Evolutionary conservation across 495 filamentous ascomycete genomes (phyloP).

Genomic region (Penicillium simplicissimum): DNA sequence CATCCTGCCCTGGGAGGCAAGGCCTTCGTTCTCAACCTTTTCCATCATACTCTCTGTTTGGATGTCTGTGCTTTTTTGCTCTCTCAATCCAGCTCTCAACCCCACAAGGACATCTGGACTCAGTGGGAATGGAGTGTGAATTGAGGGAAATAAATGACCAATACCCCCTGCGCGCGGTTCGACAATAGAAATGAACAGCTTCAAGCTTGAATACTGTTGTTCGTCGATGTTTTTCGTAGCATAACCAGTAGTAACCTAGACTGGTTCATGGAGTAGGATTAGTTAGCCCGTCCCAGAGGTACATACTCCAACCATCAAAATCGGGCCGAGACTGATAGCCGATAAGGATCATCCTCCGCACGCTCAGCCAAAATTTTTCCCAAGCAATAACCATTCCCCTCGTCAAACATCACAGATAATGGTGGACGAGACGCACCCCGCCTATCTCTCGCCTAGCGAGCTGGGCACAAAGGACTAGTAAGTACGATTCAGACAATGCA

Average conservation of each 20-base stretch:
- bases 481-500: constrained; percentile 8
- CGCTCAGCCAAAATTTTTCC: constrained; percentile 24
- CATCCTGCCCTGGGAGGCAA: constrained; percentile 17
- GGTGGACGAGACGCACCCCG: constrained; percentile 36
- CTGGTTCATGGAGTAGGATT: too few relatives aligned
- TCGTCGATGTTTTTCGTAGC: neutral
- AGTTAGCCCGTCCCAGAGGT: too few relatives aligned
- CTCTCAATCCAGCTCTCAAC: constrained; percentile 2
- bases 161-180: constrained; percentile 33
- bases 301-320: neutral
- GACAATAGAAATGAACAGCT: constrained; percentile 26
- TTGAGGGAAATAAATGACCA: constrained; percentile 19
- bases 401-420: constrained; percentile 17
- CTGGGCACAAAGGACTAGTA: constrained; percentile 59
- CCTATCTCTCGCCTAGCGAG: constrained; percentile 52
- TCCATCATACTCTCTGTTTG: constrained; percentile 25
- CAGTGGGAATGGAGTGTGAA: constrained; percentile 5
- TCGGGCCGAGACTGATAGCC: constrained; percentile 3
- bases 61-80: constrained; percentile 26
- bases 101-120: neutral
- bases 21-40: constrained; percentile 17
- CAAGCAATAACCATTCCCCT: constrained; percentile 8
- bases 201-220: constrained; percentile 7
- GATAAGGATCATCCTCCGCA: constrained; percentile 22
- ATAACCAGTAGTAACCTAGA: neutral